Conservation (phyloP, 495 filamentous ascomycete species). For the Bathelium albidoporum region DNA sequence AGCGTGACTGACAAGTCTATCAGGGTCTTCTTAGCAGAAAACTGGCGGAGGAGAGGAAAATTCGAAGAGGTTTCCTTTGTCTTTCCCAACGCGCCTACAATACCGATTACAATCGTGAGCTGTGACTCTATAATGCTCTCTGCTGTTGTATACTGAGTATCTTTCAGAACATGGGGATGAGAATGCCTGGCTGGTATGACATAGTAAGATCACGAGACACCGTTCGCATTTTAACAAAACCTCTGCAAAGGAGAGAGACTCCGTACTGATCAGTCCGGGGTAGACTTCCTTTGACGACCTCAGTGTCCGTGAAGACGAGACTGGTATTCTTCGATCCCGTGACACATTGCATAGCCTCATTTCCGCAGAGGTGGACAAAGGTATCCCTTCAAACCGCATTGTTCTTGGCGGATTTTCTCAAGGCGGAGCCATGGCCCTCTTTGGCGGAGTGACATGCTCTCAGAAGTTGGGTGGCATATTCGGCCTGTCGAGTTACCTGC, state of each 20-base stretch:
- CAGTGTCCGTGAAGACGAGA: constrained; percentile 54
- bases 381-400: constrained; percentile 74
- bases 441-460: constrained; percentile 59
- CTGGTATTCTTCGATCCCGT: constrained; percentile 62
- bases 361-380: constrained; percentile 68
- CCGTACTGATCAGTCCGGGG: neutral
- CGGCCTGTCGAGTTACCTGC: constrained; percentile 71
- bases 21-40: constrained; percentile 71
- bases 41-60: constrained; percentile 72
- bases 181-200: constrained; percentile 90
- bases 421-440: constrained; percentile 50
- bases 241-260: neutral
- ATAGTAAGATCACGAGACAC: constrained; percentile 52
- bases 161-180: constrained; percentile 63
- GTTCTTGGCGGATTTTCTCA: constrained; percentile 68
- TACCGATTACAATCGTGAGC: constrained; percentile 74
- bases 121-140: neutral
- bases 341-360: constrained; percentile 73
- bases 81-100: constrained; percentile 83
- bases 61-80: constrained; percentile 89
- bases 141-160: constrained; percentile 3
- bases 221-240: constrained; percentile 19
- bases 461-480: constrained; percentile 80
- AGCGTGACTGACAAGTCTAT: neutral
- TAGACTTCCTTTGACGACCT: constrained; percentile 24